A percentile compares a stretch with the other conserved stretches of the same genome.
Conservation (phyloP, 106 monocot species). For the Dioscorea alata region DNA sequence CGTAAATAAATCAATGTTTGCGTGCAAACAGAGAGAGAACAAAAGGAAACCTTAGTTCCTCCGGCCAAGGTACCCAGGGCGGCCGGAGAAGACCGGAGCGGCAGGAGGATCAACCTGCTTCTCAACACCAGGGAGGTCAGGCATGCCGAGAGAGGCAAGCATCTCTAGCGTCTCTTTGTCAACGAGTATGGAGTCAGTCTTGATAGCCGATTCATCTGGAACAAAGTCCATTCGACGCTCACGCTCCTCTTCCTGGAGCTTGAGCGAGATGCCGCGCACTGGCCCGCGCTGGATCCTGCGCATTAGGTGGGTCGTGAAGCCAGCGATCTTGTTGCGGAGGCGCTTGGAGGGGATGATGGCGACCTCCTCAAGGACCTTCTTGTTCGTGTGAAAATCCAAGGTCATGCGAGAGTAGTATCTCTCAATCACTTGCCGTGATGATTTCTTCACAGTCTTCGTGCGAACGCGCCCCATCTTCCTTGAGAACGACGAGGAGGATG, state of each 20-base stretch:
- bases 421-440: conserved; percentile 11
- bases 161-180: conserved; percentile 6
- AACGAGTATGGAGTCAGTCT: neutral
- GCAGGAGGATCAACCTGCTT: neutral
- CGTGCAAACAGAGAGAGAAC: neutral
- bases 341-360: conserved; percentile 12
- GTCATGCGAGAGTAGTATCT: conserved; percentile 9
- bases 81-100: neutral
- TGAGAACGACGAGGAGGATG: neutral
- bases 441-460: conserved; percentile 13
- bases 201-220: conserved; percentile 8
- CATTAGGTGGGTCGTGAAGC: conserved; percentile 10
- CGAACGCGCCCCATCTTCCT: conserved; percentile 4
- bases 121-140: conserved; percentile 9
- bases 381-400: conserved; percentile 4
- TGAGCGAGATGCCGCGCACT: conserved; percentile 11
- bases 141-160: conserved; percentile 2
- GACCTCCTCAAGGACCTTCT: conserved; percentile 8
- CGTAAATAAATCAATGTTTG: too few relatives aligned
- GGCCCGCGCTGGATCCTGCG: conserved; percentile 10
- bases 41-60: neutral
- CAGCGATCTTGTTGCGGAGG: conserved; percentile 13
- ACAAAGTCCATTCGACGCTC: conserved; percentile 16
- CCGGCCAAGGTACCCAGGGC: neutral
- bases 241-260: conserved; percentile 16